phyloP scores from a whole-genome alignment of 139 green algal species.

The Coelastrella sp. region DNA sequence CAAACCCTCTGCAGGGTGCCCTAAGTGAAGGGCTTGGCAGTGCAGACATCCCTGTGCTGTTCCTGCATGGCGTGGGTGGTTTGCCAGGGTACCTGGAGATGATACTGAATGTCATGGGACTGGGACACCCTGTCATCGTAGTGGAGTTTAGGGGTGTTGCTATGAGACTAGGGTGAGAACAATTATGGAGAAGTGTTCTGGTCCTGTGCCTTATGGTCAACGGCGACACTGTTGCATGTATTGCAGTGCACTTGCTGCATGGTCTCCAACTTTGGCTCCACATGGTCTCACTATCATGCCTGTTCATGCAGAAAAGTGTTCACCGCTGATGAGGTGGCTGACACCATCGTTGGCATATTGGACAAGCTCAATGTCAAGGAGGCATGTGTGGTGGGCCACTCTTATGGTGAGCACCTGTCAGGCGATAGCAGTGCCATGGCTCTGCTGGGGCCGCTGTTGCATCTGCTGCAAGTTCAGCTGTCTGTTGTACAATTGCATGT shows the following conservation, averaged over 20 bases:
- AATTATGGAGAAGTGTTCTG: too few species aligned
- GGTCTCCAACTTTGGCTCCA: neutral
- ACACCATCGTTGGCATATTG: slow-evolving; percentile 37
- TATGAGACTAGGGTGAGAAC: slow-evolving; percentile 55
- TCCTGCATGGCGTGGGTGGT: slow-evolving; percentile 47
- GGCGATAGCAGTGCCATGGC: too few species aligned
- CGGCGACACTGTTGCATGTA: too few species aligned
- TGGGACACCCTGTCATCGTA: slow-evolving; percentile 52
- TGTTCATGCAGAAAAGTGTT: slow-evolving; percentile 33
- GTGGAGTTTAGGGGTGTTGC: slow-evolving; percentile 62
- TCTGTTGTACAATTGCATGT: neutral
- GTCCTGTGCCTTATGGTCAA: too few species aligned
- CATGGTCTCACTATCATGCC: neutral
- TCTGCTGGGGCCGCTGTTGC: neutral
- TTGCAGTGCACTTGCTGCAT: neutral
- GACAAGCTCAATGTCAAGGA: slow-evolving; percentile 47
- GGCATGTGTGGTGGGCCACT: slow-evolving; percentile 47
- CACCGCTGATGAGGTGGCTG: slow-evolving; percentile 39
- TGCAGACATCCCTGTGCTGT: slow-evolving; percentile 44
- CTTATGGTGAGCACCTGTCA: slow-evolving; percentile 28
- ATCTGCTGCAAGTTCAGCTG: neutral
- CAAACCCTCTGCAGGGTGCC: slow-evolving; percentile 44
- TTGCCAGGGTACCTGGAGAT: slow-evolving; percentile 50
- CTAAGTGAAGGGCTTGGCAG: slow-evolving; percentile 42
- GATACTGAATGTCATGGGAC: slow-evolving; percentile 47